phyloP scores from a whole-genome alignment of 345 rosid species.

The Kernera saxatilis region DNA sequence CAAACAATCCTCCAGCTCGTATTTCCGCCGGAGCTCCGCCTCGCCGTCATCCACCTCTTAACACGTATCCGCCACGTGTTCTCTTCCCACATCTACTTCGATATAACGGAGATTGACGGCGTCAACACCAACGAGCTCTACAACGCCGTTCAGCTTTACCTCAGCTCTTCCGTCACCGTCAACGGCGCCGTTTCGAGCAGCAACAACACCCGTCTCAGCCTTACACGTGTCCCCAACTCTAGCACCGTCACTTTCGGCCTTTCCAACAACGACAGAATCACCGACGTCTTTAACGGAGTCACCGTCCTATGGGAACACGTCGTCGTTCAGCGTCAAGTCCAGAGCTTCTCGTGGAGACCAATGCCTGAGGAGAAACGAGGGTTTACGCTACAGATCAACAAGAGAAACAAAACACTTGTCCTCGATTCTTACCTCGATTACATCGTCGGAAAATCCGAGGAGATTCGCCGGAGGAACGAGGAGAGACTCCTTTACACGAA shows the following conservation, averaged over 20 bases:
- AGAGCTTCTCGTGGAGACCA: slow-evolving; percentile 80
- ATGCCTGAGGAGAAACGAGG: slow-evolving; percentile 93
- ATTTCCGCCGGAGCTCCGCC: slow-evolving; percentile 84
- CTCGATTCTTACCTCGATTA: slow-evolving; percentile 66
- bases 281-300: slow-evolving; percentile 54
- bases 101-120: slow-evolving; percentile 91
- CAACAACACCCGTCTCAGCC: slow-evolving; percentile 53
- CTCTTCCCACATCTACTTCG: slow-evolving; percentile 66
- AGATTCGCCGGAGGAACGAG: slow-evolving; percentile 62
- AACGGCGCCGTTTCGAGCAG: slow-evolving; percentile 30
- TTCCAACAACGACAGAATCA: slow-evolving; percentile 69
- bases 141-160: slow-evolving; percentile 89
- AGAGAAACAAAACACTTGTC: slow-evolving; percentile 52
- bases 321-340: slow-evolving; percentile 70
- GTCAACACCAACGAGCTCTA: slow-evolving; percentile 98
- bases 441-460: slow-evolving; percentile 69
- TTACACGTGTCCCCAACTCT: slow-evolving; percentile 79
- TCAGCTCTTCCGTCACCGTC: slow-evolving; percentile 62
- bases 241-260: slow-evolving; percentile 84
- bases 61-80: slow-evolving; percentile 46
- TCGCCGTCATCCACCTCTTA: slow-evolving; percentile 47
- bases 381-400: slow-evolving; percentile 65
- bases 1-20: slow-evolving; percentile 60
- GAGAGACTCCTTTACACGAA: slow-evolving; percentile 78
- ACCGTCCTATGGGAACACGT: slow-evolving; percentile 81